These are phyloP conservation scores for Gynostemma pentaphyllum DNA, from an alignment of 306 rosid species.

Conservation along the genomic window DNA sequence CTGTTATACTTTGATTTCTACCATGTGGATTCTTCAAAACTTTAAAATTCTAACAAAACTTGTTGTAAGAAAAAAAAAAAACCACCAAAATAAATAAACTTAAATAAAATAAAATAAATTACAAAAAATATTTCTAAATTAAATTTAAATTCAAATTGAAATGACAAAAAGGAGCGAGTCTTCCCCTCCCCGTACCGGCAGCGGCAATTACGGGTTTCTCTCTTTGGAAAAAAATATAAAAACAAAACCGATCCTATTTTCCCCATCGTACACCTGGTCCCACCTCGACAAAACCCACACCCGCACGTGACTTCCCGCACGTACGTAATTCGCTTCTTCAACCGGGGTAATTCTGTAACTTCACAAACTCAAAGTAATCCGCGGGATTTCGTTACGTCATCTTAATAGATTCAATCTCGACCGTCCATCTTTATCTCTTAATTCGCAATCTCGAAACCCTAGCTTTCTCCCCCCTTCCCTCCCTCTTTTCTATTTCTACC, in stretches of 20 bases:
- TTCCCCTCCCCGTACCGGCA: conserved; percentile 1
- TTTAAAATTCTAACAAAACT: too few relatives aligned
- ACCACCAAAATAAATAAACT: not conserved
- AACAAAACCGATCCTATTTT: not conserved
- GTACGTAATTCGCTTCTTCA: not conserved
- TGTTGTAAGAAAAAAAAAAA: not conserved
- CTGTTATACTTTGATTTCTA: too few relatives aligned
- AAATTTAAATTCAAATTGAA: too few relatives aligned
- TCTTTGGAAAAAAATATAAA: not conserved
- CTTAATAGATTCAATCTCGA: conserved; percentile 18
- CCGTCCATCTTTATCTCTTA: conserved; percentile 35
- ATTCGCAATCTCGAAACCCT: conserved; percentile 57
- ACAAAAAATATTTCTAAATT: too few relatives aligned
- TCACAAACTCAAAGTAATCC: not conserved
- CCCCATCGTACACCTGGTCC: conserved; percentile 15
- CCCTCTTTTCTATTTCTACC: not conserved
- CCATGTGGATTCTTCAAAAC: too few relatives aligned
- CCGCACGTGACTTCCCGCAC: not conserved
- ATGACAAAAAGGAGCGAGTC: conserved; percentile 19
- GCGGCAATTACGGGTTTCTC: conserved; percentile 29
- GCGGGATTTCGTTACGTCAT: conserved; percentile 37
- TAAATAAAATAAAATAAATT: too few relatives aligned
- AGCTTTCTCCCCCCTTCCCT: too few relatives aligned
- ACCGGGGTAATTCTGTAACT: conserved; percentile 7
- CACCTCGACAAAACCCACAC: not conserved